These are phyloP conservation scores for Orbilia blumenaviensis DNA, from an alignment of 2,329 filamentous ascomycete genomes.

Conservation along the genomic window DNA sequence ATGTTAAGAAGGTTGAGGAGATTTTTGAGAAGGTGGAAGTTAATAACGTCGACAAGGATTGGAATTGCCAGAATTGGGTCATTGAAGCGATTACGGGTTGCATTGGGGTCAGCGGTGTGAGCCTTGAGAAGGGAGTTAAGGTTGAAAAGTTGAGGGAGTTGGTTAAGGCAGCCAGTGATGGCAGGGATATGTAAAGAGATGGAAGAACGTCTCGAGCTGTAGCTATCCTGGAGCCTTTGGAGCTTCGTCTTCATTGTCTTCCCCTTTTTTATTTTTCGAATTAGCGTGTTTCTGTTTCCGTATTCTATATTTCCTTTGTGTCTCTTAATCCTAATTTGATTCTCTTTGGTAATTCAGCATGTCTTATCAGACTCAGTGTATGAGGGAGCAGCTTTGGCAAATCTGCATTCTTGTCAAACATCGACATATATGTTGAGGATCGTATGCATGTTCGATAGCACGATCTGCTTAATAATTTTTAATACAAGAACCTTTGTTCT, in stretches of 20 bases:
- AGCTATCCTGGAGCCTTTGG: background rate
- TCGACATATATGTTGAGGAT: too few relatives aligned
- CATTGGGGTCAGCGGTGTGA: constrained; percentile 23
- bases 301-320: constrained; percentile 2
- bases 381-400: too few relatives aligned
- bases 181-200: constrained; percentile 30
- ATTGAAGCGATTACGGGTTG: constrained; percentile 26
- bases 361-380: too few relatives aligned
- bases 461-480: too few relatives aligned
- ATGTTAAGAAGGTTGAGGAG: constrained; percentile 29
- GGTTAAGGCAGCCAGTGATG: constrained; percentile 38
- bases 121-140: constrained; percentile 43
- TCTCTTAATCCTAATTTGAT: background rate
- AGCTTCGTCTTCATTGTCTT: background rate
- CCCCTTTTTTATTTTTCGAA: background rate
- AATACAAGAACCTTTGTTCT: too few relatives aligned
- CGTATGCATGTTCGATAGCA: too few relatives aligned
- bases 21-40: constrained; percentile 37
- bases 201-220: background rate
- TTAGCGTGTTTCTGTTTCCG: background rate
- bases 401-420: too few relatives aligned
- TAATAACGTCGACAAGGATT: constrained; percentile 42
- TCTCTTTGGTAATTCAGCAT: background rate
- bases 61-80: constrained; percentile 52
- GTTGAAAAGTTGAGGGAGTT: constrained; percentile 40